These are phyloP conservation scores for Ophiostoma pallidulum DNA, from an alignment of 2,329 filamentous ascomycete genomes.

Conservation along the genomic window DNA sequence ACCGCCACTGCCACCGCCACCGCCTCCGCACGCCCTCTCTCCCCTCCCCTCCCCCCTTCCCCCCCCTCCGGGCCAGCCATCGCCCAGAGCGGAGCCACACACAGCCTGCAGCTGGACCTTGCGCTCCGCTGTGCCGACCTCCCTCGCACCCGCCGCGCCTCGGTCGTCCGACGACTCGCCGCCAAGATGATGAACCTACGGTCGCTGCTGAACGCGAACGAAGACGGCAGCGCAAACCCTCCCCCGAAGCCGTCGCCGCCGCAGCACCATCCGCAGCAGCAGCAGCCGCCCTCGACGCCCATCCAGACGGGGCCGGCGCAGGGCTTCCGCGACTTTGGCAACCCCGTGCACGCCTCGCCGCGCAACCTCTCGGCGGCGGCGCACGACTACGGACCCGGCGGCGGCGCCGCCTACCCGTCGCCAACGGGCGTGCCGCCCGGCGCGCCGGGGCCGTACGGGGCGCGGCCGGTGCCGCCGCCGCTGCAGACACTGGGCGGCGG, in stretches of 20 bases:
- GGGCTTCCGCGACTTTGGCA: constrained; percentile 42
- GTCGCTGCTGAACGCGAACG: constrained; percentile 45
- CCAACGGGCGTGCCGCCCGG: constrained; percentile 28
- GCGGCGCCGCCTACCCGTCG: constrained; percentile 27
- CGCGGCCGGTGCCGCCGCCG: constrained; percentile 34
- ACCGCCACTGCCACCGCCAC: too few relatives aligned
- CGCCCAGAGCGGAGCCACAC: not conserved
- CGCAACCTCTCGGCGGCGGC: constrained; percentile 31
- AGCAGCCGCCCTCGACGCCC: constrained; percentile 25
- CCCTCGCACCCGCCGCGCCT: not conserved
- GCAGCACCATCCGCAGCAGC: constrained; percentile 17
- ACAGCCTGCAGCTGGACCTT: not conserved
- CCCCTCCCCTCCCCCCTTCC: not conserved
- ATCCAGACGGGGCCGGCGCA: constrained; percentile 34
- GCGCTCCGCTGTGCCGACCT: not conserved
- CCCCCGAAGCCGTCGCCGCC: constrained; percentile 15
- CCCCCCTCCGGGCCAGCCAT: not conserved
- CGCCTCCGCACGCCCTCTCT: not conserved
- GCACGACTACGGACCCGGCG: constrained; percentile 32
- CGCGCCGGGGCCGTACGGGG: constrained; percentile 30
- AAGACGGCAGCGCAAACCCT: constrained; percentile 27
- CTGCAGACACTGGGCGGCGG: constrained; percentile 36
- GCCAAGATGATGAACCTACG: constrained; percentile 40
- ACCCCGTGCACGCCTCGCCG: constrained; percentile 40
- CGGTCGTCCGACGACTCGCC: constrained; percentile 5